Evolutionary conservation across 108 stramenopile species (phyloP).

Genomic region (Cyclotella choctawhatcheeana): DNA sequence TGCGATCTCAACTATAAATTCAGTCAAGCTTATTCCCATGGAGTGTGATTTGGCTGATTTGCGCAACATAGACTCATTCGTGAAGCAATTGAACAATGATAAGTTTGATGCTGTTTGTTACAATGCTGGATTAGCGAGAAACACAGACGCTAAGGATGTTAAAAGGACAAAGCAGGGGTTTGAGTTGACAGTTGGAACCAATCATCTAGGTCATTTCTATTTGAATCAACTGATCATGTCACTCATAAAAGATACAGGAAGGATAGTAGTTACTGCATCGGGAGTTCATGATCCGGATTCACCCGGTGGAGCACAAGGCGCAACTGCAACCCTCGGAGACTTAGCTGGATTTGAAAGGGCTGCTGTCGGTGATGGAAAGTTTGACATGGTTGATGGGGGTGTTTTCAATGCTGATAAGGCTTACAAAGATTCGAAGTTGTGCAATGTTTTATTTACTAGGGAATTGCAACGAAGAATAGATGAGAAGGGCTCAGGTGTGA

Average conservation of each 20-base stretch:
- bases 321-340: conserved; percentile 77
- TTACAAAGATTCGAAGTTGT: conserved; percentile 89
- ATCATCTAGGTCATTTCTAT: conserved; percentile 97
- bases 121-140: conserved; percentile 85
- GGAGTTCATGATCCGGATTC: conserved; percentile 88
- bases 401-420: conserved; percentile 89
- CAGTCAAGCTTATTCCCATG: conserved; percentile 64
- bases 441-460: conserved; percentile 86
- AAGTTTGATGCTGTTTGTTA: conserved; percentile 77
- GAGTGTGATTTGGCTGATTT: conserved; percentile 84
- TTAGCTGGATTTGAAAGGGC: conserved; percentile 70
- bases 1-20: conserved; percentile 29
- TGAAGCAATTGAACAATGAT: conserved; percentile 1
- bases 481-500: conserved; percentile 49
- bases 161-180: conserved; percentile 72
- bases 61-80: conserved; percentile 63
- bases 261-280: conserved; percentile 85
- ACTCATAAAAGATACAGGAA: conserved; percentile 50
- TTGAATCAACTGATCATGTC: conserved; percentile 81
- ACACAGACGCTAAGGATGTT: conserved; percentile 72
- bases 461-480: conserved; percentile 75
- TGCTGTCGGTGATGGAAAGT: conserved; percentile 35
- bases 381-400: conserved; percentile 90
- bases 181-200: conserved; percentile 91
- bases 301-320: conserved; percentile 84